Percentiles rank a stretch among this genome's conserved stretches.
These are phyloP conservation scores for Olyra latifolia DNA, from an alignment of 176 grass and related monocot species.

Conservation along the genomic window DNA sequence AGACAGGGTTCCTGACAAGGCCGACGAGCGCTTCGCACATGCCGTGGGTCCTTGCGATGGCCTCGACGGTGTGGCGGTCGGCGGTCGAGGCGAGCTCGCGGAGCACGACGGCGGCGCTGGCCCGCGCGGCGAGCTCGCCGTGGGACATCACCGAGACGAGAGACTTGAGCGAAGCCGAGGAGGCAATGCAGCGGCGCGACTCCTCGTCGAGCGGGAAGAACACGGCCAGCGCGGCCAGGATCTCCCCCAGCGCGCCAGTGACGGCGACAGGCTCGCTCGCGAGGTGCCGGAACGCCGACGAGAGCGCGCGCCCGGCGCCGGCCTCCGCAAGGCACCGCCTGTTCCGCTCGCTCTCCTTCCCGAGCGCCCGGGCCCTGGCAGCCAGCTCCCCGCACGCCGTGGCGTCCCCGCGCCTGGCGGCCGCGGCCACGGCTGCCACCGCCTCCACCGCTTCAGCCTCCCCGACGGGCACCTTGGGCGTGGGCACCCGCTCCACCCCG, in stretches of 20 bases:
- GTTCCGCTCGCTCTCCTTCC: slow-evolving; percentile 75
- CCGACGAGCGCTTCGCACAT: slow-evolving; percentile 44
- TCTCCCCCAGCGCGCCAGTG: slow-evolving; percentile 35
- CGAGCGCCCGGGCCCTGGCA: slow-evolving; percentile 37
- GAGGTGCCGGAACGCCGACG: slow-evolving; percentile 41
- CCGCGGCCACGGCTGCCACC: slow-evolving; percentile 17
- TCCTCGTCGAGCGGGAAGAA: slow-evolving; percentile 75
- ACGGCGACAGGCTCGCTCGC: slow-evolving; percentile 2
- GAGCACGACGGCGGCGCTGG: slow-evolving; percentile 55
- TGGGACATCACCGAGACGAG: slow-evolving; percentile 46
- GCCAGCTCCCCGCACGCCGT: slow-evolving; percentile 27
- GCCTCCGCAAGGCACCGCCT: slow-evolving; percentile 33
- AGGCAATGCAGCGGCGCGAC: slow-evolving; percentile 44
- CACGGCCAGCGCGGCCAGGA: slow-evolving; percentile 42
- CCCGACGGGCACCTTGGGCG: slow-evolving; percentile 57
- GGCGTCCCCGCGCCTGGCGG: slow-evolving; percentile 41
- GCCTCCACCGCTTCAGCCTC: slow-evolving; percentile 41
- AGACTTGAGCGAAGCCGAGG: slow-evolving; percentile 42
- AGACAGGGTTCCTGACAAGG: slow-evolving; percentile 51
- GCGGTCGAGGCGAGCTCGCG: slow-evolving; percentile 55
- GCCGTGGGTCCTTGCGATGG: slow-evolving; percentile 17
- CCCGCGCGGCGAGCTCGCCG: slow-evolving; percentile 40
- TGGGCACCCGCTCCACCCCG: slow-evolving; percentile 63
- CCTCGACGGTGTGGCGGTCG: slow-evolving; percentile 31
- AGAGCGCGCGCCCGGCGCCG: slow-evolving; percentile 31